A percentile compares a stretch with the other conserved stretches of the same genome.
Conservation (phyloP, 1,284 basidiomycete species). For the Violaceomyces palustris region DNA sequence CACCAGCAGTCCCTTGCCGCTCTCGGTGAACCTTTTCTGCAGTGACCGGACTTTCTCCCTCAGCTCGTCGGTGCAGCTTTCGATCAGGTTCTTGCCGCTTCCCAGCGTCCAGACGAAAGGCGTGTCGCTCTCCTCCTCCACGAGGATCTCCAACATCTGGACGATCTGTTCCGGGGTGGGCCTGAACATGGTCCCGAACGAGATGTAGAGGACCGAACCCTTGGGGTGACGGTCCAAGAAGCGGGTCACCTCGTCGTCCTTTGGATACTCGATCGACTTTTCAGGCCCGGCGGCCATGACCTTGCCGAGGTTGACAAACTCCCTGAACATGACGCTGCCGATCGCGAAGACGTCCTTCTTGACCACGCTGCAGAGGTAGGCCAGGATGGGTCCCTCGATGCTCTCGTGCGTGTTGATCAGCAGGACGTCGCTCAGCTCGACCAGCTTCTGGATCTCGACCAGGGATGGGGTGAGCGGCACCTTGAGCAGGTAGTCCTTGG, state of each 20-base stretch:
- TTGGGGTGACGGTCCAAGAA: neutral
- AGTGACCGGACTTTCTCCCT: neutral
- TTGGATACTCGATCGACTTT: neutral
- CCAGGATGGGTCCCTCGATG: neutral
- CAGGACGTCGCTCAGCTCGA: slow-evolving; percentile 1
- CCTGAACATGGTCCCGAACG: slow-evolving; percentile 6
- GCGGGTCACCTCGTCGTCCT: neutral
- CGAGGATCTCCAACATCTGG: slow-evolving; percentile 5
- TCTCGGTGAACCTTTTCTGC: neutral
- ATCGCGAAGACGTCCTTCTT: slow-evolving; percentile 1
- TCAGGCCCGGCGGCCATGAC: neutral
- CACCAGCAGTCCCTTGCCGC: neutral
- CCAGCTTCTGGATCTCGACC: slow-evolving; percentile 5
- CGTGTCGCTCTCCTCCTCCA: neutral
- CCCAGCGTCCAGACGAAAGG: slow-evolving; percentile 2
- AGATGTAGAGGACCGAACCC: slow-evolving; percentile 4
- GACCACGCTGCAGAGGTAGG: slow-evolving; percentile 2
- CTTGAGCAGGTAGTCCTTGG: slow-evolving; percentile 4
- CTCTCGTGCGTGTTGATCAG: slow-evolving; percentile 3
- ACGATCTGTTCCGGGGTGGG: slow-evolving; percentile 1
- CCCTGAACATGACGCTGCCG: slow-evolving; percentile 2
- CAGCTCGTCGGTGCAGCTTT: neutral
- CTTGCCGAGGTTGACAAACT: neutral
- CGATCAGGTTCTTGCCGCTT: slow-evolving; percentile 2
- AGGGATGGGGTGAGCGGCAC: slow-evolving; percentile 3